phyloP scores from a whole-genome alignment of 225 moss, liverwort and hornwort genomes.

The Pleurozium schreberi region DNA sequence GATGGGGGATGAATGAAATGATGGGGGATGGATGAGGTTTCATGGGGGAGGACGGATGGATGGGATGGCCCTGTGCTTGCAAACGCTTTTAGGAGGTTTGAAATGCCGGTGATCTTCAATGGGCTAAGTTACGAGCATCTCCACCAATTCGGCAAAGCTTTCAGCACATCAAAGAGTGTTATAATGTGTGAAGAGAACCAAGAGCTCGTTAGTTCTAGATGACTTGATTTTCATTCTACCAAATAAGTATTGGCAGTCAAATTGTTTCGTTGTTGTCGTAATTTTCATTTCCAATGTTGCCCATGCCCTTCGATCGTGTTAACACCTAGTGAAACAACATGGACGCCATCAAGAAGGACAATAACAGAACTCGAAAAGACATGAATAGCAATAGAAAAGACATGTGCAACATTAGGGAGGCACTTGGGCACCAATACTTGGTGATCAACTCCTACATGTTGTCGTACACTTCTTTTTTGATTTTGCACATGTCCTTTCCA shows the following conservation, averaged over 20 bases:
- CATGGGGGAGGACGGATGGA: not conserved
- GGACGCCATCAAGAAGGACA: too few relatives aligned
- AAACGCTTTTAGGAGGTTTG: not conserved
- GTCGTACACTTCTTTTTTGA: not conserved
- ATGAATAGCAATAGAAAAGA: rapidly evolving
- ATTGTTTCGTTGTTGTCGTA: rapidly evolving
- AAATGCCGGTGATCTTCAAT: not conserved
- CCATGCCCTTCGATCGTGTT: rapidly evolving
- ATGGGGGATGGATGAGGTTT: not conserved
- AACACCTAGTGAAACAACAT: rapidly evolving
- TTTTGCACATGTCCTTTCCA: rapidly evolving
- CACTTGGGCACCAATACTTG: rapidly evolving
- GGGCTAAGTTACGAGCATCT: not conserved
- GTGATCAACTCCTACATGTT: rapidly evolving
- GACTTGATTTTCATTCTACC: rapidly evolving
- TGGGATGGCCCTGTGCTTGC: not conserved
- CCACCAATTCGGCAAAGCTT: not conserved
- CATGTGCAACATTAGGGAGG: rapidly evolving
- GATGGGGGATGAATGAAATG: not conserved
- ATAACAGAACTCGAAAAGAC: rapidly evolving
- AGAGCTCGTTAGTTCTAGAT: not conserved
- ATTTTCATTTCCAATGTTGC: rapidly evolving
- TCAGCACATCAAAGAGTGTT: not conserved
- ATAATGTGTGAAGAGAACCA: not conserved
- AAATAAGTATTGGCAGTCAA: rapidly evolving